These are phyloP conservation scores for Fraxinus sp. DNA, from an alignment of 305 asterid species.

Conservation along the genomic window DNA sequence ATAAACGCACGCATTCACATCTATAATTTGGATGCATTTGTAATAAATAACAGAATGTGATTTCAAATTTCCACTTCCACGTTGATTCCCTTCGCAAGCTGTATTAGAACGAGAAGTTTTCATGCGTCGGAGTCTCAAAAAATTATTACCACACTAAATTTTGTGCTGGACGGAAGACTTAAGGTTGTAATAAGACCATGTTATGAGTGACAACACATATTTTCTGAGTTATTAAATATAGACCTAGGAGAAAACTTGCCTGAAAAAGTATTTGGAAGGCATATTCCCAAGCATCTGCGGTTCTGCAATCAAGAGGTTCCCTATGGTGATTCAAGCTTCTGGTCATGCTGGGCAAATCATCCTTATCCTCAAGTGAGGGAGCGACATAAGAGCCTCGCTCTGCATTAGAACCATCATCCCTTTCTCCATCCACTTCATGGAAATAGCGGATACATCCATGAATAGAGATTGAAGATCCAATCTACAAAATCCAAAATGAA, in stretches of 20 bases:
- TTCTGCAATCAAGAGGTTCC: constrained; percentile 35
- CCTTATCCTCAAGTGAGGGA: constrained; percentile 40
- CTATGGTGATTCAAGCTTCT: constrained; percentile 30
- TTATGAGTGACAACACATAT: neutral
- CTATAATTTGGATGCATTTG: neutral
- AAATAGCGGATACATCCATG: constrained; percentile 45
- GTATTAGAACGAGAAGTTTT: neutral
- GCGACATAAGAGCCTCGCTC: constrained; percentile 49
- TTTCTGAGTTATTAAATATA: neutral
- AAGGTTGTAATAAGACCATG: neutral
- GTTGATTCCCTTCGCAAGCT: neutral
- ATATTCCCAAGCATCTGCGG: constrained; percentile 64
- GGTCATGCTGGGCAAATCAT: constrained; percentile 23
- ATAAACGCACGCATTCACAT: neutral
- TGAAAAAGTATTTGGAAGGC: constrained; percentile 73
- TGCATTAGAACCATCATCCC: constrained; percentile 35
- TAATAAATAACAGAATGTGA: neutral
- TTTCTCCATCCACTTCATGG: constrained; percentile 31
- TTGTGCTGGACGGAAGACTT: neutral
- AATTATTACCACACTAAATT: neutral
- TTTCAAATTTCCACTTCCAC: neutral
- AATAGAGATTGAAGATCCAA: constrained; percentile 58
- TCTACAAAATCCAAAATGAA: constrained; percentile 42
- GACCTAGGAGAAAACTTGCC: constrained; percentile 40
- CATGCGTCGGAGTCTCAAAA: neutral